These are phyloP conservation scores for Onygenales sp. DNA, from an alignment of 2,329 filamentous ascomycete genomes.

Conservation along the genomic window DNA sequence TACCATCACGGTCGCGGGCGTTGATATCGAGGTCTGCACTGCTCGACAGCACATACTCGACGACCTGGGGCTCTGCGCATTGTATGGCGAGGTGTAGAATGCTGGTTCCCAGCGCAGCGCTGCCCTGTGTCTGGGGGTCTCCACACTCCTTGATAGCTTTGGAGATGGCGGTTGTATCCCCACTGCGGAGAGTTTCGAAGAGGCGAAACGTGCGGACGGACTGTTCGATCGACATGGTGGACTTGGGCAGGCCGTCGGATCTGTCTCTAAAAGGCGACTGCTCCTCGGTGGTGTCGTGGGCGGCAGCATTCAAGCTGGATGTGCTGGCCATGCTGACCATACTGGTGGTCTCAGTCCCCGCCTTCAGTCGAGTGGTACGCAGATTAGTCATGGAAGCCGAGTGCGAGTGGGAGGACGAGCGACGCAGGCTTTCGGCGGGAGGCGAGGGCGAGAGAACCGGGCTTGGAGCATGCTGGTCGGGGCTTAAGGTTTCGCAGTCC, in stretches of 20 bases:
- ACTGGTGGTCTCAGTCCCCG: constrained; percentile 14
- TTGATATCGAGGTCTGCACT: constrained; percentile 73
- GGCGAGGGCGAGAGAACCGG: constrained; percentile 17
- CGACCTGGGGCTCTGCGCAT: constrained; percentile 83
- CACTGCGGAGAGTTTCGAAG: constrained; percentile 83
- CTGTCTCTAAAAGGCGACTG: constrained; percentile 17
- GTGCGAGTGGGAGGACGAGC: constrained; percentile 16
- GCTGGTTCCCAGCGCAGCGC: constrained; percentile 58
- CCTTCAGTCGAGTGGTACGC: constrained; percentile 24
- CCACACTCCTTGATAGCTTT: constrained; percentile 59
- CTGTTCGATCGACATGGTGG: constrained; percentile 63
- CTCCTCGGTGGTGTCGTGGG: constrained; percentile 19
- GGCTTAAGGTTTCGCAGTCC: constrained; percentile 17
- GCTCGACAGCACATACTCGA: constrained; percentile 83
- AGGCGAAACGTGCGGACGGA: constrained; percentile 90
- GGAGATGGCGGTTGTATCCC: constrained; percentile 82
- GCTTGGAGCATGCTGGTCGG: constrained; percentile 12
- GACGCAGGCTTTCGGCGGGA: constrained; percentile 10
- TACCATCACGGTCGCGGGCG: constrained; percentile 83
- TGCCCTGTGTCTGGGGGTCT: constrained; percentile 41
- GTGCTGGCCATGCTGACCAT: constrained; percentile 5
- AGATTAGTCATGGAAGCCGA: constrained; percentile 20
- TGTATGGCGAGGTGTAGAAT: constrained; percentile 91
- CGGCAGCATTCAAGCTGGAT: constrained; percentile 5
- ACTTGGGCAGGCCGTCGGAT: constrained; percentile 18